Conservation (phyloP, 306 rosid genomes). For the Malus fusca region DNA sequence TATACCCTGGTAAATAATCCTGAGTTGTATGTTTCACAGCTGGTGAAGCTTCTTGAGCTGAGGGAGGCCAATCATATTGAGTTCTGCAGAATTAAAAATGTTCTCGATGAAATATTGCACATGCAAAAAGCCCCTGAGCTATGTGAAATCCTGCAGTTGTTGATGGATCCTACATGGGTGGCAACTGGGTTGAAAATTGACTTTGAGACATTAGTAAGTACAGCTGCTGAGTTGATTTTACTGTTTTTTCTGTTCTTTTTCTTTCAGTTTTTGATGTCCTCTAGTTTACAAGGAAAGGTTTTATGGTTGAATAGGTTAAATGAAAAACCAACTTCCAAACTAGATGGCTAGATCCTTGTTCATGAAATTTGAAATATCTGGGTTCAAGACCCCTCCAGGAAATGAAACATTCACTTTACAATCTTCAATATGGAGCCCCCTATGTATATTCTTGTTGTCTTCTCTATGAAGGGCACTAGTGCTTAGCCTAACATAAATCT, state of each 20-base stretch:
- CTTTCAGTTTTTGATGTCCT: background rate
- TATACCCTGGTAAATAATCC: constrained; percentile 1
- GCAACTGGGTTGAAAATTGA: constrained; percentile 83
- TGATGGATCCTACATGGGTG: constrained; percentile 85
- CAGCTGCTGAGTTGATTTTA: background rate
- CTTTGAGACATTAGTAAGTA: constrained; percentile 70
- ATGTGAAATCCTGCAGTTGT: constrained; percentile 54
- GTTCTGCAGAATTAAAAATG: constrained; percentile 83
- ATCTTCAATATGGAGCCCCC: background rate
- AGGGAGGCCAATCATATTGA: constrained; percentile 93
- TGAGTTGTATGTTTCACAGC: constrained; percentile 47
- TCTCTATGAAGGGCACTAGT: background rate
- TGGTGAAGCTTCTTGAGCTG: constrained; percentile 89
- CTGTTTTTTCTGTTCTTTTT: background rate
- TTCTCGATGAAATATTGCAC: constrained; percentile 75
- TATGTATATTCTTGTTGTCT: background rate
- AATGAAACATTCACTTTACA: background rate
- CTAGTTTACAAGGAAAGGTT: background rate
- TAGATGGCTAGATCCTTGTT: background rate
- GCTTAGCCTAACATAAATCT: background rate
- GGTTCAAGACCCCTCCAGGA: background rate
- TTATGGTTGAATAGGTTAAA: background rate
- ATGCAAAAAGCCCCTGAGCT: constrained; percentile 63
- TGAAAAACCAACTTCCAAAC: background rate
- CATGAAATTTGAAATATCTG: background rate